phyloP scores from a whole-genome alignment of 768 basidiomycete species.

The Royoungia palumana region DNA sequence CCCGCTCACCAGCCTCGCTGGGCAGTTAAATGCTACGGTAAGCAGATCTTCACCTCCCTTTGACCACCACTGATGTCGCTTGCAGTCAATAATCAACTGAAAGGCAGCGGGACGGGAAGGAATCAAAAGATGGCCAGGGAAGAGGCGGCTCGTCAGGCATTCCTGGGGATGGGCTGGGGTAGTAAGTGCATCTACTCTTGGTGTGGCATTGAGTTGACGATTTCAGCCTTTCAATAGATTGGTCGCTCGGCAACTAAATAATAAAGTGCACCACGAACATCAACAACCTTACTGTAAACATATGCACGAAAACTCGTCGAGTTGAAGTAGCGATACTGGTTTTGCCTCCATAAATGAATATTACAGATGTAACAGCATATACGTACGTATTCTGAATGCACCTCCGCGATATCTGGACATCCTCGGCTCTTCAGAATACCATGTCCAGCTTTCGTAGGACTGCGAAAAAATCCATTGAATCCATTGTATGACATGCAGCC shows the following conservation, averaged over 20 bases:
- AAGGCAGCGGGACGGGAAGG: slow-evolving; percentile 49
- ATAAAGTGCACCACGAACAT: not conserved
- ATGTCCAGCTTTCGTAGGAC: no score
- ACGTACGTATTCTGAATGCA: no score
- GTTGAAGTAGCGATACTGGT: slow-evolving; percentile 1
- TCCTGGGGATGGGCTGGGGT: slow-evolving; percentile 51
- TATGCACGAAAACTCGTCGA: not conserved
- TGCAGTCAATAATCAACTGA: slow-evolving; percentile 49
- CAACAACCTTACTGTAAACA: not conserved
- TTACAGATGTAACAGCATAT: not conserved
- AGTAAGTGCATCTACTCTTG: slow-evolving; percentile 13
- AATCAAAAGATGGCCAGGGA: slow-evolving; percentile 68
- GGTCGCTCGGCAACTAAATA: not conserved
- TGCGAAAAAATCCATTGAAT: no score
- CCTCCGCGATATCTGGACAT: no score
- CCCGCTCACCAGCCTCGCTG: slow-evolving; percentile 56
- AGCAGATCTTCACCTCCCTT: slow-evolving; percentile 19
- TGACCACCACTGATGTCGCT: slow-evolving; percentile 1
- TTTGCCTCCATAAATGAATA: not conserved
- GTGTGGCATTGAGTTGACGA: not conserved
- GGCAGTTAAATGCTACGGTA: slow-evolving; percentile 53
- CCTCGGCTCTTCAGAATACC: no score
- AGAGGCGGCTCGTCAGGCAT: slow-evolving; percentile 62
- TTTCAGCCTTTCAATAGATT: slow-evolving; percentile 15
- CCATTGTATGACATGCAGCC: no score